phyloP scores from a whole-genome alignment of 2,329 filamentous ascomycete genomes.

The Aspergillus fumigatiaffinis region DNA sequence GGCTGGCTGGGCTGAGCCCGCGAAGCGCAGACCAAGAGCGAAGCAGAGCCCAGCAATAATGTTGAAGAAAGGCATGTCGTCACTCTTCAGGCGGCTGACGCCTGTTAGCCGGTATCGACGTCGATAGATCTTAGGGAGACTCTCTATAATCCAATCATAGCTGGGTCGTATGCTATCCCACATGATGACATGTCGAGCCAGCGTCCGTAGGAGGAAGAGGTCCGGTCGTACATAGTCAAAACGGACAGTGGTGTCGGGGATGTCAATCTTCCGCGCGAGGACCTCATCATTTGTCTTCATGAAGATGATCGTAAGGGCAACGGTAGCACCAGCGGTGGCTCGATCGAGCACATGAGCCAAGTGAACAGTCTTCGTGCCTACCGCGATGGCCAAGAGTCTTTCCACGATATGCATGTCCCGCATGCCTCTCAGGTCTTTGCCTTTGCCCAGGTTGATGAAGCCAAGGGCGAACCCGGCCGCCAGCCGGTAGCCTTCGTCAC shows the following conservation, averaged over 20 bases:
- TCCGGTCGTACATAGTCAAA: conserved; percentile 96
- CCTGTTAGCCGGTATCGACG: conserved; percentile 56
- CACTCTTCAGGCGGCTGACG: conserved; percentile 64
- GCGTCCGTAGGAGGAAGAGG: conserved; percentile 80
- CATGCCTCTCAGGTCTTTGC: conserved; percentile 78
- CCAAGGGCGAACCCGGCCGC: conserved; percentile 91
- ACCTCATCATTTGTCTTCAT: conserved; percentile 92
- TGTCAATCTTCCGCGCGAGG: conserved; percentile 85
- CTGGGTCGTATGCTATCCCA: conserved; percentile 79
- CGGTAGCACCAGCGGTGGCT: conserved; percentile 86
- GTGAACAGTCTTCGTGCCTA: conserved; percentile 84
- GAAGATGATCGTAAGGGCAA: conserved; percentile 86
- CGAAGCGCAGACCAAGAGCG: conserved; percentile 67
- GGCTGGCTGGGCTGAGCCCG: conserved; percentile 64
- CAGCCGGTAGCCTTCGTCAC: conserved; percentile 93
- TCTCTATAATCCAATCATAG: conserved; percentile 69
- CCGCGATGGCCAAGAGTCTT: conserved; percentile 77
- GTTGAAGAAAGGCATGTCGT: conserved; percentile 88
- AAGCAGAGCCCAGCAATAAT: conserved; percentile 88
- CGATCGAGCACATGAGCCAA: conserved; percentile 90
- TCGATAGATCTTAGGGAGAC: conserved; percentile 68
- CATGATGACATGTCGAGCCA: conserved; percentile 87
- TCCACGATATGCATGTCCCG: conserved; percentile 94
- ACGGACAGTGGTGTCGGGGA: conserved; percentile 83
- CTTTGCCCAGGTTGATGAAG: conserved; percentile 90